Evolutionary conservation across 2,329 filamentous ascomycete genomes (phyloP).

Genomic region (Fusarium sp.): DNA sequence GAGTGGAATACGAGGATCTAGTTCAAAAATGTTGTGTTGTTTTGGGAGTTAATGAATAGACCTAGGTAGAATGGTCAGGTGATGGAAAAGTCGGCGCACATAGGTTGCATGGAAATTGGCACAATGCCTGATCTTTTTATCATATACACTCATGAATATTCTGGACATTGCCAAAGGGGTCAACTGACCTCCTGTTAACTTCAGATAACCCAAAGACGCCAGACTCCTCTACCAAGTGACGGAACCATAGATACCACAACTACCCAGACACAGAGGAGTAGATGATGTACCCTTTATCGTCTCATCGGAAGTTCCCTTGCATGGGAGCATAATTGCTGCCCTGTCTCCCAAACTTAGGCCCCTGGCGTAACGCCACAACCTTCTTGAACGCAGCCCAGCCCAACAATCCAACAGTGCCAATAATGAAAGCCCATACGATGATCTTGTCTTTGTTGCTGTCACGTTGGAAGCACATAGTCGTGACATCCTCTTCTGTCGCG

Average conservation of each 20-base stretch:
- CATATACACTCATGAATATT: constrained; percentile 11
- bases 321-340: constrained; percentile 45
- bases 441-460: constrained; percentile 73
- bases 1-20: neutral
- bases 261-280: neutral
- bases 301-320: constrained; percentile 35
- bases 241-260: neutral
- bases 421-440: constrained; percentile 71
- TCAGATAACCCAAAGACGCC: constrained; percentile 20
- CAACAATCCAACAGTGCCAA: constrained; percentile 66
- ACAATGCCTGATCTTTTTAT: constrained; percentile 33
- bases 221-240: constrained; percentile 6
- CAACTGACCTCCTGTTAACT: constrained; percentile 10
- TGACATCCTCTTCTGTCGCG: constrained; percentile 68
- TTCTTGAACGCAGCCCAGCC: constrained; percentile 67
- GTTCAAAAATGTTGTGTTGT: constrained; percentile 15
- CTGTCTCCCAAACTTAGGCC: constrained; percentile 43
- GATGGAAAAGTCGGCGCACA: constrained; percentile 39
- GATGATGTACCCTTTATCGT: neutral
- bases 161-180: neutral
- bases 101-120: constrained; percentile 41
- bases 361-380: constrained; percentile 53
- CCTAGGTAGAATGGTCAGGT: constrained; percentile 28
- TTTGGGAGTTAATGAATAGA: constrained; percentile 39
- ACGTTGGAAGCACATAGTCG: constrained; percentile 72